These are phyloP conservation scores for Trichosporon coremiiforme DNA, from an alignment of 1,284 basidiomycete genomes.

Conservation along the genomic window DNA sequence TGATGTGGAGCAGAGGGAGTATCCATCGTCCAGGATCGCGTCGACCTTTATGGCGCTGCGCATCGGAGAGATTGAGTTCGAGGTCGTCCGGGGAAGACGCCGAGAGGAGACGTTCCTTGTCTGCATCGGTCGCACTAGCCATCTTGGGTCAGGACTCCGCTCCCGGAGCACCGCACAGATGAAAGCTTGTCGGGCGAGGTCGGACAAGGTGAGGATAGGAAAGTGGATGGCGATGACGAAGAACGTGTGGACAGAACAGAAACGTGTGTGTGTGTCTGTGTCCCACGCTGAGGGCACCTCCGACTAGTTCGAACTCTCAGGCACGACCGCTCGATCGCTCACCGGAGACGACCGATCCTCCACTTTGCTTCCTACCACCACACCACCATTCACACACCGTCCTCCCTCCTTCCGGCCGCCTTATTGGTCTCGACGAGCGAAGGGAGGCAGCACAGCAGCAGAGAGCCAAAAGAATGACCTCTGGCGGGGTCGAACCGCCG, in stretches of 20 bases:
- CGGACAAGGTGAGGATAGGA: neutral
- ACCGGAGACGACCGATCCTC: neutral
- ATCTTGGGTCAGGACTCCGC: neutral
- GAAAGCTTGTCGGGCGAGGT: neutral
- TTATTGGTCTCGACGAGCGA: too few relatives aligned
- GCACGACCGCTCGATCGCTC: neutral
- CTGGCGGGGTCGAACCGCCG: constrained; percentile 13
- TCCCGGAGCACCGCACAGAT: too few relatives aligned
- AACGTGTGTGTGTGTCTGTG: neutral
- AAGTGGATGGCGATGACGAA: neutral
- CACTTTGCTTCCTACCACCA: neutral
- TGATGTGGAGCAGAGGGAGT: neutral
- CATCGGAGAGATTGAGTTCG: neutral
- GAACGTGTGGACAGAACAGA: neutral
- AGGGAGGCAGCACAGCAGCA: neutral
- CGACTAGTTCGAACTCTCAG: neutral
- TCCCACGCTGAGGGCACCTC: neutral
- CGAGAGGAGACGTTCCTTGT: neutral
- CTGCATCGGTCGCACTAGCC: neutral
- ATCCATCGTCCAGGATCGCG: neutral
- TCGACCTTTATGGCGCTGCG: too few relatives aligned
- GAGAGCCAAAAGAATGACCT: constrained; percentile 1
- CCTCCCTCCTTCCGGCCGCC: too few relatives aligned
- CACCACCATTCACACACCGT: neutral
- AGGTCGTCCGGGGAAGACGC: neutral